Evolutionary conservation across 2,329 filamentous ascomycete genomes (phyloP), one percentile per base, ranked within the genome.

Genomic region (Neopestalotiopsis clavispora): DNA sequence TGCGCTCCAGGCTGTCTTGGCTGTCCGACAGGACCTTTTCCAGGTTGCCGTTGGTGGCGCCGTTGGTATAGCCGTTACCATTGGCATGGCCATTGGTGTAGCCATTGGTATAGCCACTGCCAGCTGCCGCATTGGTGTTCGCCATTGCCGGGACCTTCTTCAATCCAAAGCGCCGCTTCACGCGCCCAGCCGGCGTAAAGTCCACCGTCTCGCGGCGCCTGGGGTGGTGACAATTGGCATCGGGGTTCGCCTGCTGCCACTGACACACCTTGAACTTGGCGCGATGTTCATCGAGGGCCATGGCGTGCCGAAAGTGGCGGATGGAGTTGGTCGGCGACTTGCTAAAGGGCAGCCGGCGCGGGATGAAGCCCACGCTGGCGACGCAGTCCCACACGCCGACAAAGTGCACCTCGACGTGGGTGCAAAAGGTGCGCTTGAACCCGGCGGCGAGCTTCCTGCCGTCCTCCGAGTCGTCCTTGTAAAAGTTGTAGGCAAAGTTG

Each of bases 391-490:
- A 84, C 7, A 84, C 73, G 6, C 83, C 82, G 14, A 84, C 71
- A 69, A 83, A 84, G 69, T 84, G 78, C 5, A 84, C 77, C 23
- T 76, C 75, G 63, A 84, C 80, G 60, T 81, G 75, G 0, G 77
- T 80, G 71, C 82, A 83, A 71, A 84, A 85, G 0, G 83, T 83
- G 58, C 75, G 75, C 70, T 82, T 84, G 78, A 84, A 84, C 10
- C 82, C 78, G 4, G 69, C 72, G 66, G 78, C 81, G 77, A 81
- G 80, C 66, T 79, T 75, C 79, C 79, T 82, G 6, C 82, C 82
- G 6, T 79, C 70, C 2, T 71, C 66, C 0, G 76, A 74, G 67
- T 84, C 80, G 68, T 83, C 76, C 64, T 81, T 81, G 75, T 83
- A 84, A 73, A 82, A 82, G 40, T 81, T 71, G 71, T 84, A 84